Conservation (phyloP, 1,284 basidiomycete species). For the Ustilago nuda region DNA sequence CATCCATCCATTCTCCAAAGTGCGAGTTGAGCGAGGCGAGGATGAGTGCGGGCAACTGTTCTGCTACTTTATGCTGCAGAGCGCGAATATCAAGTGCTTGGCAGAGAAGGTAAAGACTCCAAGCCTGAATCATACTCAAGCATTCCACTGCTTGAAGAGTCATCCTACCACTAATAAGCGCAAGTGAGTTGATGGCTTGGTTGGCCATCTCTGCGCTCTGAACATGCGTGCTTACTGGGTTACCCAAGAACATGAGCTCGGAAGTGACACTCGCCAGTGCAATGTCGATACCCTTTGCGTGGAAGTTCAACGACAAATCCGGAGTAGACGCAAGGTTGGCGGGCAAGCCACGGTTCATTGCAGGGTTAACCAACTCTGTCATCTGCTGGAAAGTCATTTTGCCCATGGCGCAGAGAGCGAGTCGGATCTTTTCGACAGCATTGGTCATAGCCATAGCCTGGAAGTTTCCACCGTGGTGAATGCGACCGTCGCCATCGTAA, state of each 20-base stretch:
- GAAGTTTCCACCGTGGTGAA: constrained; percentile 55
- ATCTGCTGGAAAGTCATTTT: constrained; percentile 85
- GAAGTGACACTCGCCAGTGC: constrained; percentile 70
- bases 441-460: constrained; percentile 80
- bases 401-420: constrained; percentile 83
- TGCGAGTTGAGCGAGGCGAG: constrained; percentile 34
- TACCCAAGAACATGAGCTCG: constrained; percentile 85
- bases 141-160: constrained; percentile 57
- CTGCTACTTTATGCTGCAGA: constrained; percentile 51
- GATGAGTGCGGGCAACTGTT: constrained; percentile 46
- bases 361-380: constrained; percentile 77
- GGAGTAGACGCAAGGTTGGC: constrained; percentile 59
- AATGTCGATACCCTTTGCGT: constrained; percentile 86
- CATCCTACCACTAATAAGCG: constrained; percentile 56
- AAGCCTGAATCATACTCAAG: constrained; percentile 60
- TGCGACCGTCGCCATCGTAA: constrained; percentile 47
- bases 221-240: constrained; percentile 84
- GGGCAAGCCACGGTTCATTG: constrained; percentile 56
- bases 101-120: constrained; percentile 62
- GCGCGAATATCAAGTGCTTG: constrained; percentile 65
- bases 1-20: constrained; percentile 63
- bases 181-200: constrained; percentile 59
- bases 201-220: constrained; percentile 71
- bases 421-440: constrained; percentile 86
- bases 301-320: constrained; percentile 75